Conservation (phyloP, 2,329 filamentous ascomycete genomes). For the Tetracladium maxilliforme region DNA sequence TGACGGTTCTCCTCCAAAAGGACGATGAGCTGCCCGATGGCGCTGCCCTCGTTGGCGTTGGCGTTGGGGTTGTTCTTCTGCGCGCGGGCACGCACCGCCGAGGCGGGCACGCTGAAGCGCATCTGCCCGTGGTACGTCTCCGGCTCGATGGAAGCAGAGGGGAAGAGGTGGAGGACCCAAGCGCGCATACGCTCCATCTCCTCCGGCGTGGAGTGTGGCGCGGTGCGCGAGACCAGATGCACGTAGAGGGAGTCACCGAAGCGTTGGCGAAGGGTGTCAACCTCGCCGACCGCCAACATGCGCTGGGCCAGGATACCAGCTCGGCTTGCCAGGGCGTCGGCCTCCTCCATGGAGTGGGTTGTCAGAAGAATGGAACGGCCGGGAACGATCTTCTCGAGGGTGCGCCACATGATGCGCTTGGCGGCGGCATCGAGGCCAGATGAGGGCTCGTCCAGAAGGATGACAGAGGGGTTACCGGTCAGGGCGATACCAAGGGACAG, state of each 20-base stretch:
- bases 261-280: constrained; percentile 53
- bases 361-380: constrained; percentile 78
- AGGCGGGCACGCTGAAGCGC: constrained; percentile 61
- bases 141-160: constrained; percentile 52
- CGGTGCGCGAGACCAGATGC: constrained; percentile 62
- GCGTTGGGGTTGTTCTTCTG: constrained; percentile 8
- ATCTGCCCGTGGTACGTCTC: constrained; percentile 76
- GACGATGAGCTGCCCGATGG: constrained; percentile 56
- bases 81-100: constrained; percentile 14
- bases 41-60: no score
- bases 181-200: constrained; percentile 52
- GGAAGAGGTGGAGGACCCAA: constrained; percentile 51
- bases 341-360: constrained; percentile 92
- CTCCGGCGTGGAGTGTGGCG: constrained; percentile 54
- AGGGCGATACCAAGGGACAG: constrained; percentile 77
- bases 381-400: constrained; percentile 55
- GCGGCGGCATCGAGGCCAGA: constrained; percentile 82
- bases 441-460: constrained; percentile 80
- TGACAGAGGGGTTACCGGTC: constrained; percentile 79
- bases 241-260: constrained; percentile 72
- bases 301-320: constrained; percentile 74
- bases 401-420: constrained; percentile 89
- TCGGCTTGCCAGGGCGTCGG: constrained; percentile 70
- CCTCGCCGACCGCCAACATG: constrained; percentile 75
- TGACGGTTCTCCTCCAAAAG: constrained; percentile 58